Evolutionary conservation across 2,329 filamentous ascomycete genomes (phyloP), one percentile per base, ranked within the genome.

Genomic region (Elsinoe perseae): DNA sequence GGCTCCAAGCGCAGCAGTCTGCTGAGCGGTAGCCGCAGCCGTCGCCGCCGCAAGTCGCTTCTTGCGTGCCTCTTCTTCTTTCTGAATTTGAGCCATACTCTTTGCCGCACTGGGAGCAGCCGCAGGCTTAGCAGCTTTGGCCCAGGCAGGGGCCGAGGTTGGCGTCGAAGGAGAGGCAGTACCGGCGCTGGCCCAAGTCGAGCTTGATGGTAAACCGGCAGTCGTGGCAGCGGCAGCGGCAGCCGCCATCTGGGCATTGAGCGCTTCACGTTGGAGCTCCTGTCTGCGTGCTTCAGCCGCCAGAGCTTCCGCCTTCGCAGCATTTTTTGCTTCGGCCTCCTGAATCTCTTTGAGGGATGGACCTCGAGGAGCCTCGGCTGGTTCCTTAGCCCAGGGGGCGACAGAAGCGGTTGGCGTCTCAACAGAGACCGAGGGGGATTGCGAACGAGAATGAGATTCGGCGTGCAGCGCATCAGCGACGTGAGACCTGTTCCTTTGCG

Each of bases 301-400:
- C 55, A 83, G 75, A 66, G 93, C 89, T 67, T 97, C 92, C 10
- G 83, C 85, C 72, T 95, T 88, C 53, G 92, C 92, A 9, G 91
- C 91, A 69, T 93, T 95, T 66, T 87, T 89, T 32, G 92, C 92
- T 70, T 98, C 93, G 3, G 89, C 86, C 70, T 95, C 92, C 70
- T 98, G 93, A 21, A 98, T 98, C 68, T 98, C 91, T 73, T 90
- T 95, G 60, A 98, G 76, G 59, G 91, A 96, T 1, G 92, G 93
- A 0, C 90, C 91, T 70, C 88, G 95, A 38, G 88, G 83, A 4
- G 77, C 73, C 50, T 87, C 85, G 38, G 76, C 73, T 2, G 81
- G 80, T 61, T 97, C 90, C 69, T 93, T 93, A 4, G 93, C 93
- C 93, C 93, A 98, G 0, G 93, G 93, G 0, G 93, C 93, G 62